Evolutionary conservation across 495 filamentous ascomycete species (phyloP), one percentile per base, ranked within the genome.

Genomic region (Clohesyomyces aquaticus): DNA sequence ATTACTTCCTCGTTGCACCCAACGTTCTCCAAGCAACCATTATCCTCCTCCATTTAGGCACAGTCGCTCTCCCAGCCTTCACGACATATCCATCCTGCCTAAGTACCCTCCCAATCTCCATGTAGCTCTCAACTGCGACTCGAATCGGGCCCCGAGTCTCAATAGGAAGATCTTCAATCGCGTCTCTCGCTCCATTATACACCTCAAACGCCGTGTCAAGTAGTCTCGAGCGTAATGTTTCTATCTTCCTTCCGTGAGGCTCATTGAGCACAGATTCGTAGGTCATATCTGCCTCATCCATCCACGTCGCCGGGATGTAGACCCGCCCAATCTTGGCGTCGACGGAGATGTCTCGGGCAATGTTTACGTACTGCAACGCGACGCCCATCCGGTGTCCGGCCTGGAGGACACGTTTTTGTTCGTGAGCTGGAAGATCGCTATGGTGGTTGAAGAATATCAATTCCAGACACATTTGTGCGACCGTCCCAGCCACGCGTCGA

Each of bases 111-210:
- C 85, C 87, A 71, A 89, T 90, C 68, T 88, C 86, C 81, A 90
- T 86, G 61, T 90, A 90, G 63, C 84, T 87, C 74, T 89, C 86
- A 0, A 89, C 83, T 2, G 85, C 87, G 9, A 88, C 85, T 27
- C 82, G 76, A 72, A 89, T 80, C 1, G 86, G 84, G 3, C 80
- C 82, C 55, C 82, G 76, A 3, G 81, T 81, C 54, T 82, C 80
- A 0, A 26, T 11, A 3, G 87, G 87, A 11, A 90, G 70, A 62
- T 79, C 59, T 46, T 83, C 77, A 69, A 90, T 86, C 0, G 79
- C 78, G 0, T 43, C 67, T 53, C 78, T 72, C 4, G 82, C 78
- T 19, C 71, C 73, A 4, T 73, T 61, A 66, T 89, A 87, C 25
- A 83, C 70, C 19, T 62, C 63, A 51, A 87, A 83, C 0, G 86